phyloP scores from a whole-genome alignment of 2,329 filamentous ascomycete genomes.

The Didymosphaeria variabile region DNA sequence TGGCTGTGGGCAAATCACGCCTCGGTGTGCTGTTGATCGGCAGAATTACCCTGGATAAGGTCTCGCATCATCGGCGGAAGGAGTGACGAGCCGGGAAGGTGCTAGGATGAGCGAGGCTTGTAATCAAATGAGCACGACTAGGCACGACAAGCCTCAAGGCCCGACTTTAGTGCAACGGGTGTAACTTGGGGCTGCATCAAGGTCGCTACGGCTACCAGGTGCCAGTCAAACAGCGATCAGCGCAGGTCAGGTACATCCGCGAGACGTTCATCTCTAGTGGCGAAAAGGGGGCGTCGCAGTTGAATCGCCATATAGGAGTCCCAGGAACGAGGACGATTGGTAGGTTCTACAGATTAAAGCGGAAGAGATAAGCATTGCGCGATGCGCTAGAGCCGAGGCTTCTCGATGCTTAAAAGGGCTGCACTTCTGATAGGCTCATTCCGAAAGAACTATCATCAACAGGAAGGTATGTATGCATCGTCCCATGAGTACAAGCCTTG shows the following conservation, averaged over 20 bases:
- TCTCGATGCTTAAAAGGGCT: neutral
- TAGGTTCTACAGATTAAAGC: neutral
- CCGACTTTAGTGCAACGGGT: neutral
- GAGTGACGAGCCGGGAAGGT: slow-evolving; percentile 21
- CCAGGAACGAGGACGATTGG: neutral
- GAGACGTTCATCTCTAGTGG: neutral
- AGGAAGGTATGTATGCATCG: neutral
- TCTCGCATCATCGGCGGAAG: slow-evolving; percentile 17
- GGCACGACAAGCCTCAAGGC: neutral
- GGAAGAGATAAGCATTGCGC: neutral
- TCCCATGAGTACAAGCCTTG: slow-evolving; percentile 1
- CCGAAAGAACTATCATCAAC: neutral
- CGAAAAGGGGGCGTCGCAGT: neutral
- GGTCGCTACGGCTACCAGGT: neutral
- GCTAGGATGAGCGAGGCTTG: slow-evolving; percentile 9
- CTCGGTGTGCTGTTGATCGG: slow-evolving; percentile 7
- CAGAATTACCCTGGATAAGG: slow-evolving; percentile 12
- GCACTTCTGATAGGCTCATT: slow-evolving; percentile 6
- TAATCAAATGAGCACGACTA: slow-evolving; percentile 21
- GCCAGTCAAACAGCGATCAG: neutral
- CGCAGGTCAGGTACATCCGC: neutral
- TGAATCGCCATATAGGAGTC: neutral
- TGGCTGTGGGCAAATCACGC: slow-evolving; percentile 14
- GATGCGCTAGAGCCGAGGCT: slow-evolving; percentile 3
- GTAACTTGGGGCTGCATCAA: neutral